These are phyloP conservation scores for Neofusicoccum cordaticola DNA, from an alignment of 2,329 filamentous ascomycete species.

Conservation along the genomic window DNA sequence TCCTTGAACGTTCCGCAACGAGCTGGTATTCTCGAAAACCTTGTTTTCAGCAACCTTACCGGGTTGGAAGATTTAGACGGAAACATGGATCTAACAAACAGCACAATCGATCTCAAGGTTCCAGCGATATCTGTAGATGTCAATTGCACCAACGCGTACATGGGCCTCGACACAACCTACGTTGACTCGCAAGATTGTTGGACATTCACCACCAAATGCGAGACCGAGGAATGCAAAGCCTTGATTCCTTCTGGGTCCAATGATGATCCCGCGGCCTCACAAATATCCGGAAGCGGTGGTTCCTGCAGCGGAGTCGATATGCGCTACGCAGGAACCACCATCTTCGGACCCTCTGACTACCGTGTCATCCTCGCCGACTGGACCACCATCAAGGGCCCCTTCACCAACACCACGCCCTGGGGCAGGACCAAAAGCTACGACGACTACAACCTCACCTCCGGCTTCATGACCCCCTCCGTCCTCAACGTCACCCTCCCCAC, in stretches of 20 bases:
- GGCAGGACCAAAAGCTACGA: neutral
- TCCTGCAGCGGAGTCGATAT: neutral
- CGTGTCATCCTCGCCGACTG: neutral
- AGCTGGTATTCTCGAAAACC: neutral
- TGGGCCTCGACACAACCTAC: neutral
- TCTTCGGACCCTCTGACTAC: neutral
- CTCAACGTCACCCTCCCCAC: neutral
- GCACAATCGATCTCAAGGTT: neutral
- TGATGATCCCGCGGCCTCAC: neutral
- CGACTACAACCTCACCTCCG: neutral
- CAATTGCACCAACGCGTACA: neutral
- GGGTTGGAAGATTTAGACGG: neutral
- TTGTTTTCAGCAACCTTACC: conserved; percentile 1
- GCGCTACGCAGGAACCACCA: neutral
- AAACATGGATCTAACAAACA: neutral
- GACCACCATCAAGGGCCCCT: neutral
- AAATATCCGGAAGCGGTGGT: neutral
- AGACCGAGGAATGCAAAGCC: neutral
- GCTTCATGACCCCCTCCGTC: neutral
- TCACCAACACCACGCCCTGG: neutral
- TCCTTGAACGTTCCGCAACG: neutral
- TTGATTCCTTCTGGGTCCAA: neutral
- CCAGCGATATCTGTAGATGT: neutral
- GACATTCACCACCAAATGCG: neutral
- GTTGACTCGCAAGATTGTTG: neutral